These are phyloP conservation scores for Babjeviella inositovora DNA, from an alignment of 805 yeast genomes.

Conservation along the genomic window DNA sequence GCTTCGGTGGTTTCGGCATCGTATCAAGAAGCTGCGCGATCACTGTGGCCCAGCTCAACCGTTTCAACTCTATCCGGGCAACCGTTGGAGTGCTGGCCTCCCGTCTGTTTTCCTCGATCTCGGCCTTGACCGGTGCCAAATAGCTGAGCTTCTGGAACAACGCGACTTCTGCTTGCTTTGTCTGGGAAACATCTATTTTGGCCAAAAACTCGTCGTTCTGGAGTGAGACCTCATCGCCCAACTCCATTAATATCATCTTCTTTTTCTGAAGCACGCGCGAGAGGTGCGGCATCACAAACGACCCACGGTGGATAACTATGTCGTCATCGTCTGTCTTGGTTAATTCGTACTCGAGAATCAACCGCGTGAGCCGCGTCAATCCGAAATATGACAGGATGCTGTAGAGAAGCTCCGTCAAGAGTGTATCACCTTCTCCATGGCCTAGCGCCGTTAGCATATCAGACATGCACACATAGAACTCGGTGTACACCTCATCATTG, in stretches of 20 bases:
- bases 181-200: slow-evolving; percentile 1
- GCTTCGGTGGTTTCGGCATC: slow-evolving; percentile 9
- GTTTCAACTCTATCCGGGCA: slow-evolving; percentile 2
- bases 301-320: slow-evolving; percentile 1
- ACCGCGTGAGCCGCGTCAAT: slow-evolving; percentile 30
- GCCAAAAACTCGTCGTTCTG: slow-evolving; percentile 1
- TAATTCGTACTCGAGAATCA: slow-evolving; percentile 41
- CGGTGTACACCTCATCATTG: slow-evolving; percentile 6
- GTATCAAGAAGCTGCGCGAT: slow-evolving; percentile 7
- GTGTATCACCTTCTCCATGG: slow-evolving; percentile 53
- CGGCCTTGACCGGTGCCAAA: slow-evolving; percentile 13
- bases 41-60: slow-evolving; percentile 4
- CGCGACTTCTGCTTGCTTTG: too few relatives aligned
- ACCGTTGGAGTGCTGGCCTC: slow-evolving; percentile 6
- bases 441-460: slow-evolving; percentile 51
- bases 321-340: slow-evolving; percentile 28
- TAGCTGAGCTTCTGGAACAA: slow-evolving; percentile 11
- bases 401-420: slow-evolving; percentile 29
- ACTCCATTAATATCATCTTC: slow-evolving; percentile 1
- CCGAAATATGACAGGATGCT: slow-evolving; percentile 34
- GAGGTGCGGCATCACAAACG: slow-evolving; percentile 2
- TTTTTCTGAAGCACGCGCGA: slow-evolving; percentile 1
- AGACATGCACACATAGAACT: slow-evolving; percentile 21
- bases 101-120: slow-evolving; percentile 10
- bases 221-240: slow-evolving; percentile 1